These are phyloP conservation scores for Cladorrhinum sp. DNA, from an alignment of 2,329 filamentous ascomycete species.

Conservation along the genomic window DNA sequence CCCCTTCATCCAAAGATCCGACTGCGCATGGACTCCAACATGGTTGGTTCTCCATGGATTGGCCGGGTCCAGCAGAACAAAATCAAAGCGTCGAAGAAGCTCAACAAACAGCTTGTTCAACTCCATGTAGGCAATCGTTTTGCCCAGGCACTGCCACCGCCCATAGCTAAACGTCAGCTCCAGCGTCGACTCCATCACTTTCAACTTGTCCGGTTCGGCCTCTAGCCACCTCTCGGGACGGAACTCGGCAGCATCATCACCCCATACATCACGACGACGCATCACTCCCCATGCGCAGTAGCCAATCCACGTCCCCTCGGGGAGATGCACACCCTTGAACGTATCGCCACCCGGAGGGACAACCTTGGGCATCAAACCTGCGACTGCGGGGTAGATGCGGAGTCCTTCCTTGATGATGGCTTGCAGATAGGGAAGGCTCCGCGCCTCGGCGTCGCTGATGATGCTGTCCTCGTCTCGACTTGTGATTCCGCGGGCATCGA, in stretches of 20 bases:
- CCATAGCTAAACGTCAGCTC: conserved; percentile 41
- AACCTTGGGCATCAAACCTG: conserved; percentile 16
- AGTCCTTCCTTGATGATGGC: conserved; percentile 29
- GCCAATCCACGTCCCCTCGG: conserved; percentile 7
- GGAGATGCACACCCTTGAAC: conserved; percentile 25
- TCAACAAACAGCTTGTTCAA: conserved; percentile 38
- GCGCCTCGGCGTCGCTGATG: conserved; percentile 26
- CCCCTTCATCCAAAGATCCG: not conserved
- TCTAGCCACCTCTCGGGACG: conserved; percentile 47
- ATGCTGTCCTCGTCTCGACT: conserved; percentile 12
- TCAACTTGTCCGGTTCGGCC: conserved; percentile 29
- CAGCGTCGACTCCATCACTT: conserved; percentile 32
- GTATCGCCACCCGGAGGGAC: conserved; percentile 28
- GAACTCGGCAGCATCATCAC: conserved; percentile 40
- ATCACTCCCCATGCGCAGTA: conserved; percentile 35
- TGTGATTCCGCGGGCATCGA: conserved; percentile 10
- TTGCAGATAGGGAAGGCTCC: conserved; percentile 42
- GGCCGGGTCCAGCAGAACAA: not conserved
- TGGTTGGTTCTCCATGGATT: not conserved
- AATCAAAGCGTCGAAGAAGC: not conserved
- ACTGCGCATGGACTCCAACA: not conserved
- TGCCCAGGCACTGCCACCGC: conserved; percentile 40
- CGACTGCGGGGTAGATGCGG: conserved; percentile 23
- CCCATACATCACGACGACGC: conserved; percentile 32
- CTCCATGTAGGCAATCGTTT: conserved; percentile 41